Evolutionary conservation across 73 alveolate genomes (phyloP).

Genomic region (Loxodes magnus): DNA sequence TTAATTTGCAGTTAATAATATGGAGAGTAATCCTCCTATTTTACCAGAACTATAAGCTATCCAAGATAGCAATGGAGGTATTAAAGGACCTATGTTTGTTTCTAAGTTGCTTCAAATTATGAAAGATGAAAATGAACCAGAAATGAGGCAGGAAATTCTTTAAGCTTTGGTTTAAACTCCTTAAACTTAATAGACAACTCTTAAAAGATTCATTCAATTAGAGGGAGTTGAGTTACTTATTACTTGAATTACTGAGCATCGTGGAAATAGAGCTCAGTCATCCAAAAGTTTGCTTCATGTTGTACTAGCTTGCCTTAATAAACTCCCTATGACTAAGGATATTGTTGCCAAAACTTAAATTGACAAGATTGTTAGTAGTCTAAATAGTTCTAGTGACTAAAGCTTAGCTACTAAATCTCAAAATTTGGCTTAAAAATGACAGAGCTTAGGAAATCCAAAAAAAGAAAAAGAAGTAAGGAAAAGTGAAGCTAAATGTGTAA

Average conservation of each 20-base stretch:
- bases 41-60: no score
- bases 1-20: no score
- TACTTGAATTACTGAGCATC: not conserved
- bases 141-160: no score
- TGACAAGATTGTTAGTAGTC: not conserved
- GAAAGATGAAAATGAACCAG: no score
- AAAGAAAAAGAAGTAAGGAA: no score
- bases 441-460: not conserved
- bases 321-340: slow-evolving; percentile 5
- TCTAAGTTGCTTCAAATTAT: no score
- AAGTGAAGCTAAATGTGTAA: no score
- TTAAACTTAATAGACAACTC: slow-evolving; percentile 3
- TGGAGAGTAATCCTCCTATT: no score
- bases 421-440: not conserved
- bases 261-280: not conserved
- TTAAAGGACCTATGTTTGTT: no score
- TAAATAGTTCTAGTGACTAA: not conserved
- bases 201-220: not conserved
- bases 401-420: not conserved
- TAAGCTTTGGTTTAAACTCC: slow-evolving; percentile 4
- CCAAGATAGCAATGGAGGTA: no score
- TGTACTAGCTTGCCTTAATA: slow-evolving; percentile 2
- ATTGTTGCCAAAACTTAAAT: not conserved
- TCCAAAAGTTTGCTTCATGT: not conserved
- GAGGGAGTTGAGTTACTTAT: slow-evolving; percentile 5